Evolutionary conservation across 2,329 filamentous ascomycete species (phyloP).

Genomic region (Colletotrichum sp.): DNA sequence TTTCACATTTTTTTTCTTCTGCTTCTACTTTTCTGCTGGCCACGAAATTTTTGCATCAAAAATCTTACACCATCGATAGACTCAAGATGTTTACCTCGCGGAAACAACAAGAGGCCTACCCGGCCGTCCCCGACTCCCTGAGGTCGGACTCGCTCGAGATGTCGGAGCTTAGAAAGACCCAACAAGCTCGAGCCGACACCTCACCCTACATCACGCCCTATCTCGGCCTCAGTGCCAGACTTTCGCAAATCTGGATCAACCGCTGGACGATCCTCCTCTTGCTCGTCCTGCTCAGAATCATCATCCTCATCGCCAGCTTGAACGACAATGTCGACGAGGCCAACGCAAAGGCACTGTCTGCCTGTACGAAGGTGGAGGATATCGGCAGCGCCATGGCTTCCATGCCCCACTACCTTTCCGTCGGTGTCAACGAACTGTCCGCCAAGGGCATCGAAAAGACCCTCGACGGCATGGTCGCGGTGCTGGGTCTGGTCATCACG

Average conservation of each 20-base stretch:
- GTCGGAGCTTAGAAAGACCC: constrained; percentile 33
- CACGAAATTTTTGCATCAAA: not conserved
- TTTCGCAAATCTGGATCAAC: constrained; percentile 98
- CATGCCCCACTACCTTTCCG: constrained; percentile 94
- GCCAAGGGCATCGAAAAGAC: constrained; percentile 81
- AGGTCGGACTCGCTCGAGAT: constrained; percentile 41
- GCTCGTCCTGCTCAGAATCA: constrained; percentile 80
- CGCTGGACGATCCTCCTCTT: constrained; percentile 92
- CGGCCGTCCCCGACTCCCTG: constrained; percentile 41
- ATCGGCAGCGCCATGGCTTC: constrained; percentile 95
- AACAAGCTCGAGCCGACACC: constrained; percentile 53
- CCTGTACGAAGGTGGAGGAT: constrained; percentile 91
- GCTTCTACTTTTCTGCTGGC: not conserved
- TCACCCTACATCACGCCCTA: constrained; percentile 83
- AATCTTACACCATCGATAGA: constrained; percentile 29
- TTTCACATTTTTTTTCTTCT: not conserved
- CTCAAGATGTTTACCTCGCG: constrained; percentile 41
- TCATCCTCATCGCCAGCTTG: constrained; percentile 77
- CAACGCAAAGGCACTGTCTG: constrained; percentile 80
- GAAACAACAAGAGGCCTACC: constrained; percentile 37
- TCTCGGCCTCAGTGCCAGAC: constrained; percentile 83
- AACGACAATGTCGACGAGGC: constrained; percentile 78
- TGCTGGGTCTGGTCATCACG: constrained; percentile 80
- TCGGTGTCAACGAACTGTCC: constrained; percentile 86
- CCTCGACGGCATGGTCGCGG: constrained; percentile 78